Evolutionary conservation across 192 early-diverging fungal genomes (phyloP).

Genomic region (Cetraspora pellucida): DNA sequence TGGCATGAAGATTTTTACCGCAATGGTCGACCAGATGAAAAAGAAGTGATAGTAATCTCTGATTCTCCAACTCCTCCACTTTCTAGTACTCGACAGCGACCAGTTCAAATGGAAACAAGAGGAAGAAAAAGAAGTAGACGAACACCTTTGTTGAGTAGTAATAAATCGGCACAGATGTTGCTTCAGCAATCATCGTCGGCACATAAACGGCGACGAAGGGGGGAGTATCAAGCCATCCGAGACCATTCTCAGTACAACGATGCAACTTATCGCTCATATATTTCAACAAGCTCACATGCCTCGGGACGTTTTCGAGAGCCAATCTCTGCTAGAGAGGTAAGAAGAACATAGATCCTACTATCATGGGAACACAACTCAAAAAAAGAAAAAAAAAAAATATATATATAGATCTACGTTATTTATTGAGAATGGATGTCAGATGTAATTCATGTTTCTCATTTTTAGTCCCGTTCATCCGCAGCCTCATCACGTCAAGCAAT

Average conservation of each 20-base stretch:
- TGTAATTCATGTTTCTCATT: not conserved
- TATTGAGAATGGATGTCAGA: no score
- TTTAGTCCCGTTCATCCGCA: constrained; percentile 22
- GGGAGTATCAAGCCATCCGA: not conserved
- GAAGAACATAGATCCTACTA: not conserved
- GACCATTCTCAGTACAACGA: not conserved
- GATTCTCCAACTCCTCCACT: constrained; percentile 41
- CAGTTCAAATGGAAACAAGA: not conserved
- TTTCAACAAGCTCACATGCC: constrained; percentile 21
- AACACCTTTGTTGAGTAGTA: not conserved
- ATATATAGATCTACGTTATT: no score
- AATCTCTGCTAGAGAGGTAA: not conserved
- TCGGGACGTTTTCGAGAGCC: constrained; percentile 8
- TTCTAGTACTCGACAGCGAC: not conserved
- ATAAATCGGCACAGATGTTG: not conserved
- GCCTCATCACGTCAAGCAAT: constrained; percentile 29
- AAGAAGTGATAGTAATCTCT: constrained; percentile 48
- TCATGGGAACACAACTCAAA: no score
- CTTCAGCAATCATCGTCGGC: not conserved
- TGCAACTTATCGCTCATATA: not conserved
- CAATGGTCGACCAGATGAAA: constrained; percentile 42
- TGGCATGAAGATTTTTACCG: constrained; percentile 47
- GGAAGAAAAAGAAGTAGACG: constrained; percentile 18
- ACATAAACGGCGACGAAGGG: not conserved
- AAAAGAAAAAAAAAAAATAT: no score